Evolutionary conservation across 345 rosid species (phyloP), one percentile per base, ranked within the genome.

Genomic region (Geranium rotundifolium): DNA sequence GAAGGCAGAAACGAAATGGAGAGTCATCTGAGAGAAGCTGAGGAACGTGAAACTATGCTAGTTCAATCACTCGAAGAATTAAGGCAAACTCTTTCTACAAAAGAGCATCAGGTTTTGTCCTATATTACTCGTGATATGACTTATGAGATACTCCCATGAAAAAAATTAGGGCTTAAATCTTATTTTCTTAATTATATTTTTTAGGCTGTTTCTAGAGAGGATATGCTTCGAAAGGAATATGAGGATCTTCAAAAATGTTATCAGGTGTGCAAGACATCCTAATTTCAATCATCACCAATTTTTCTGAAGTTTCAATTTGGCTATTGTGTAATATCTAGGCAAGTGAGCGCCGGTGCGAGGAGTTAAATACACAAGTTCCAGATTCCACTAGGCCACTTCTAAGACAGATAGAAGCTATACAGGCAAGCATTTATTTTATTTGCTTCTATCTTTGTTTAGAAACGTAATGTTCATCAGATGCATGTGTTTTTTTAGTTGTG

Each of bases 291-390:
- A 46, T 12, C 16, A 46, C 10, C 52, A 46, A 7, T 37, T 46
- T 46, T 46, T 46, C 6, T 46, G 52, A 7, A 46, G 3, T 46
- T 46, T 50, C 66, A 23, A 37, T 58, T 57, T 23, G 19, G 41
- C 41, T 55, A 31, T 63, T 30, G 29, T 69, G 64, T 58, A 23
- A 23, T 76, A 17, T 58, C 39, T 67, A 95, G 99, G 95, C 86
- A 76, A 90, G 91, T 83, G 99, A 95, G 70, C 92, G 97, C 2
- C 93, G 97, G 54, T 90, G 97, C 70, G 99, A 95, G 82, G 99
- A 95, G 79, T 86, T 95, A 77, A 76, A 90, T 59, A 84, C 89
- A 49, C 99, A 88, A 79, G 99, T 95, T 67, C 99, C 99, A 62
- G 99, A 95, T 66, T 95, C 99, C 60, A 95, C 99, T 23, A 85